phyloP scores from a whole-genome alignment of 441 rosid genomes.

The Eutrema salsugineum region DNA sequence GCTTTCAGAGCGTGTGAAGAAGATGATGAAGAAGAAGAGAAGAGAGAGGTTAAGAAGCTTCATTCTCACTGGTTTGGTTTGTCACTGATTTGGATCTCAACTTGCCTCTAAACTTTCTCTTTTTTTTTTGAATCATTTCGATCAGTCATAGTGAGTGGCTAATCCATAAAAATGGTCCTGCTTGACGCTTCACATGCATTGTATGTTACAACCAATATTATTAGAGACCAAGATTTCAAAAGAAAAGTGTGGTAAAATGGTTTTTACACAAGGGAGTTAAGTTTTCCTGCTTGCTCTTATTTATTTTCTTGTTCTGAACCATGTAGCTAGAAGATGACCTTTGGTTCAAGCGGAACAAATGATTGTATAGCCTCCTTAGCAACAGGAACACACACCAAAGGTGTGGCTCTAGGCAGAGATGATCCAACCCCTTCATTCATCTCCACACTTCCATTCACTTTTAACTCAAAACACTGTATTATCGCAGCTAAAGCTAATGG shows the following conservation, averaged over 20 bases:
- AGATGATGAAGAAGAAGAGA: background rate
- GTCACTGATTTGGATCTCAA: background rate
- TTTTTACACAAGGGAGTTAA: background rate
- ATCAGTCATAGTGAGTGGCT: background rate
- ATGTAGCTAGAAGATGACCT: background rate
- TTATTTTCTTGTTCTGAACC: background rate
- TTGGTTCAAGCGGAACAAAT: background rate
- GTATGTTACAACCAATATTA: slow-evolving; percentile 14
- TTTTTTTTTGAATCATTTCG: background rate
- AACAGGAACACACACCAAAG: slow-evolving; percentile 48
- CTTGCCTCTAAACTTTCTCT: background rate
- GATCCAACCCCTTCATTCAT: slow-evolving; percentile 60
- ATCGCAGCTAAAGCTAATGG: slow-evolving; percentile 45
- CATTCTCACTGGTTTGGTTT: background rate
- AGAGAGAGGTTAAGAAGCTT: background rate
- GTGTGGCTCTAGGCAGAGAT: slow-evolving; percentile 46
- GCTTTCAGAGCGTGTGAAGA: slow-evolving; percentile 32
- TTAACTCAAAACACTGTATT: slow-evolving; percentile 52
- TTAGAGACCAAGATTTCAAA: background rate
- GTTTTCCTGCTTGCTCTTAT: background rate
- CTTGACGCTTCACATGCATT: slow-evolving; percentile 7
- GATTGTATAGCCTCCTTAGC: slow-evolving; percentile 22
- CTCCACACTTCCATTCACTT: slow-evolving; percentile 37
- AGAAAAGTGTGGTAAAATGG: background rate
- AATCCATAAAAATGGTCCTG: background rate